A percentile compares a stretch with the other conserved stretches of the same genome.
Evolutionary conservation across 2,329 filamentous ascomycete species (phyloP).

Genomic region (Tolypocladium guangdongense): DNA sequence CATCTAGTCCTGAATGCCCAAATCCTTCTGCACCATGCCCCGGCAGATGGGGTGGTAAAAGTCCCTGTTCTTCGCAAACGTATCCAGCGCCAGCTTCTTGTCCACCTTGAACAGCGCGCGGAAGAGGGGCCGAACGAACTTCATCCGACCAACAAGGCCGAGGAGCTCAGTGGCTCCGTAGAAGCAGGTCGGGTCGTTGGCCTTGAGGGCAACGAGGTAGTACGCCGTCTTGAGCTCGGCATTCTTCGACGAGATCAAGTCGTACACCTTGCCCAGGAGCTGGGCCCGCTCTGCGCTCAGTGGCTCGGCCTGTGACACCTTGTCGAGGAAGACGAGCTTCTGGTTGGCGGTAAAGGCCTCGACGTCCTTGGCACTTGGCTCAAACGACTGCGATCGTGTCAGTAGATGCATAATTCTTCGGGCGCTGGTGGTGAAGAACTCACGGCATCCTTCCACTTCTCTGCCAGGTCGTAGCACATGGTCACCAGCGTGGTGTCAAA

Average conservation of each 20-base stretch:
- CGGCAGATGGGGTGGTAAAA: conserved; percentile 96
- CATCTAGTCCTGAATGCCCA: conserved; percentile 30
- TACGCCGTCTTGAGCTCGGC: conserved; percentile 78
- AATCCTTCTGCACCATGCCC: conserved; percentile 76
- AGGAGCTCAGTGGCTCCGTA: conserved; percentile 63
- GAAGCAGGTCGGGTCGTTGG: conserved; percentile 59
- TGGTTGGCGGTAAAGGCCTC: conserved; percentile 73
- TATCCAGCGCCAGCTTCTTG: conserved; percentile 61
- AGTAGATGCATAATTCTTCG: conserved; percentile 1
- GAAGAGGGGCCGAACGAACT: conserved; percentile 86
- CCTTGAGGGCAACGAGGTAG: conserved; percentile 66
- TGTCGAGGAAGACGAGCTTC: conserved; percentile 80
- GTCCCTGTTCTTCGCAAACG: conserved; percentile 76
- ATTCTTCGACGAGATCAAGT: conserved; percentile 64
- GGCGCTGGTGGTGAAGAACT: conserved; percentile 18
- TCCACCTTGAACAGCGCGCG: conserved; percentile 65
- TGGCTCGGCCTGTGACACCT: conserved; percentile 52
- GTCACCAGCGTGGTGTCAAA: conserved; percentile 87
- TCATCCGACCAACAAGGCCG: conserved; percentile 84
- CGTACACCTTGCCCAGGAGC: conserved; percentile 65
- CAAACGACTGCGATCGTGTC: conserved; percentile 35
- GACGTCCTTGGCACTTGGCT: conserved; percentile 59
- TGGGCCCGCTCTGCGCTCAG: conserved; percentile 56
- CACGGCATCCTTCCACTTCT: conserved; percentile 63
- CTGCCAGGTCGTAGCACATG: conserved; percentile 69